Conservation (phyloP, 148 eudicot species). For the Spergularia marina region DNA sequence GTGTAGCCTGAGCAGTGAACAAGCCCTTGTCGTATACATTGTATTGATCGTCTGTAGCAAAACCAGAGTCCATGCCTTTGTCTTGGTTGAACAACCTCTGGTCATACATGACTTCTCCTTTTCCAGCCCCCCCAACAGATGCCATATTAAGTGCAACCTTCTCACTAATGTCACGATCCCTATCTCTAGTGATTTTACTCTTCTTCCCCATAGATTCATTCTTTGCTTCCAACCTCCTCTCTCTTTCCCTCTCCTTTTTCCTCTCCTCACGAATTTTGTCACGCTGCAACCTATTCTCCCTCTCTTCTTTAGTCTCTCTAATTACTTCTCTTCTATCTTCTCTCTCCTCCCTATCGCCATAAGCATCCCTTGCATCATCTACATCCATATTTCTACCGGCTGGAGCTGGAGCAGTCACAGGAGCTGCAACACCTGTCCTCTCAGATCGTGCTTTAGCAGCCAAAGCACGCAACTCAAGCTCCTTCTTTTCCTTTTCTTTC, state of each 20-base stretch:
- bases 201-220: constrained; percentile 82
- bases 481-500: constrained; percentile 69
- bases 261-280: constrained; percentile 81
- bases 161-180: constrained; percentile 87
- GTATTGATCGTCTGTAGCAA: constrained; percentile 81
- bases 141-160: constrained; percentile 96
- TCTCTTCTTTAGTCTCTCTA: constrained; percentile 58
- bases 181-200: constrained; percentile 78
- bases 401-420: constrained; percentile 40
- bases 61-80: constrained; percentile 86
- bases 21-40: constrained; percentile 76
- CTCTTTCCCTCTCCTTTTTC: constrained; percentile 74
- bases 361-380: constrained; percentile 42
- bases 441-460: constrained; percentile 81
- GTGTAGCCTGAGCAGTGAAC: constrained; percentile 72
- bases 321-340: constrained; percentile 42
- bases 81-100: constrained; percentile 86
- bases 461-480: constrained; percentile 60
- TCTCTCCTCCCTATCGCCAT: constrained; percentile 42
- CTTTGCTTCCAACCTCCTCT: constrained; percentile 85
- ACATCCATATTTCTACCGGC: constrained; percentile 43
- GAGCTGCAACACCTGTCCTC: constrained; percentile 58
- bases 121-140: constrained; percentile 45
- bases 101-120: constrained; percentile 84
- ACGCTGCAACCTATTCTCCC: constrained; percentile 54